Percentiles rank a stretch among this genome's conserved stretches.
Conservation (phyloP, 257 asterid genomes). For the Solanum sitiens region DNA sequence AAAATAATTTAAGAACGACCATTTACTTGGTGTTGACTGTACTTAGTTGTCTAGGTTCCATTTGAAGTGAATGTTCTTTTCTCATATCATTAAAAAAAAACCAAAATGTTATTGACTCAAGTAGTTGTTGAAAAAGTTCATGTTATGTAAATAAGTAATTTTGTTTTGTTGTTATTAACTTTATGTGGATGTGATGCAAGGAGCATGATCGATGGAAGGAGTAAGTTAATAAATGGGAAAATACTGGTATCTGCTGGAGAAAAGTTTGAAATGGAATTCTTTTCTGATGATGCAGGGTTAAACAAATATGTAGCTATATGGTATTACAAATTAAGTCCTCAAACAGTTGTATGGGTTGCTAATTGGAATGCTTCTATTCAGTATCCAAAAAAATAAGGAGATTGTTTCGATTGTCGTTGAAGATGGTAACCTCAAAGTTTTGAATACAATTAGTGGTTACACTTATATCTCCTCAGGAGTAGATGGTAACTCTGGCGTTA, state of each 20-base stretch:
- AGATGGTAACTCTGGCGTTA: background rate
- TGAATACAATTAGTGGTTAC: rapidly evolving
- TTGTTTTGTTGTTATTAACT: background rate
- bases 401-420: too few relatives aligned
- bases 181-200: slow-evolving; percentile 12
- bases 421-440: too few relatives aligned
- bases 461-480: background rate
- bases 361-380: too few relatives aligned
- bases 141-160: too few relatives aligned
- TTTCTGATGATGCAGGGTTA: background rate
- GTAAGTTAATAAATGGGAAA: background rate
- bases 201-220: slow-evolving; percentile 10
- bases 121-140: too few relatives aligned
- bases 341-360: too few relatives aligned
- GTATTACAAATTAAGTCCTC: slow-evolving; percentile 6
- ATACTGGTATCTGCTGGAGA: slow-evolving; percentile 27
- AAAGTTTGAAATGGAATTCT: slow-evolving; percentile 35
- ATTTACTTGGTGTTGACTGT: background rate
- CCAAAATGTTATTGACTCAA: too few relatives aligned
- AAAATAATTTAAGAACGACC: background rate
- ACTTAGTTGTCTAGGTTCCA: background rate
- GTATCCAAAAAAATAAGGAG: too few relatives aligned
- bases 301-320: slow-evolving; percentile 32
- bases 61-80: too few relatives aligned
- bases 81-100: too few relatives aligned